Percentiles rank a stretch among this genome's conserved stretches.
phyloP scores from a whole-genome alignment of 164 flowering plant species.

The Nymphaea thermarum region DNA sequence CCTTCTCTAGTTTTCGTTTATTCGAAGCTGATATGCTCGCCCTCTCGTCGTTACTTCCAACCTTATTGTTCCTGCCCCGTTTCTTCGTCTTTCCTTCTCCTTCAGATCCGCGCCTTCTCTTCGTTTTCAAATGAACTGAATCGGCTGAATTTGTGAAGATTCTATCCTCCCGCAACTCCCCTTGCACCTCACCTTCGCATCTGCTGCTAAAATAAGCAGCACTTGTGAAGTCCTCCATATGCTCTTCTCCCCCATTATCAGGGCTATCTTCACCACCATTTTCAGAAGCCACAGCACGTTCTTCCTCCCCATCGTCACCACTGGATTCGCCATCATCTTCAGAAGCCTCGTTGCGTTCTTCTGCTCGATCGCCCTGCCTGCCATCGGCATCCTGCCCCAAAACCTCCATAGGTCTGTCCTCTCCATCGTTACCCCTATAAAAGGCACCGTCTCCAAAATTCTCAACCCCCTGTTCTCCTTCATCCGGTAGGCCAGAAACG shows the following conservation, averaged over 20 bases:
- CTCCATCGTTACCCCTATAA: too few species aligned
- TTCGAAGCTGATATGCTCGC: slow-evolving; percentile 10
- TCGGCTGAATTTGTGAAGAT: slow-evolving; percentile 5
- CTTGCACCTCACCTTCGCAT: slow-evolving; percentile 2
- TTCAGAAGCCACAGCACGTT: background rate
- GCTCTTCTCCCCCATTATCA: background rate
- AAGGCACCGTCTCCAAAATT: too few species aligned
- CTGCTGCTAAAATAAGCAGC: slow-evolving; percentile 13
- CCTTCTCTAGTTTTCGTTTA: slow-evolving; percentile 43
- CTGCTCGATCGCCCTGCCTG: background rate
- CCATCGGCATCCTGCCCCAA: background rate
- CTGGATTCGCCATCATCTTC: background rate
- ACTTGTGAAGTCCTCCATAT: slow-evolving; percentile 3
- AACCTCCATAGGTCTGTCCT: background rate
- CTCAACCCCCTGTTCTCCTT: too few species aligned
- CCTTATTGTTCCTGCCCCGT: slow-evolving; percentile 22
- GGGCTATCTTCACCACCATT: background rate
- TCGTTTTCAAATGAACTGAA: slow-evolving; percentile 3
- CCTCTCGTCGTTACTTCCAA: slow-evolving; percentile 13
- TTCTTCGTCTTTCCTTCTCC: slow-evolving; percentile 18
- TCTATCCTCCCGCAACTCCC: slow-evolving; percentile 12
- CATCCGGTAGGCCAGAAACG: too few species aligned
- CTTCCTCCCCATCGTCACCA: background rate
- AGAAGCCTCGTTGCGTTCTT: background rate
- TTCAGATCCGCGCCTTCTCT: slow-evolving; percentile 10